phyloP scores from a whole-genome alignment of 2,329 filamentous ascomycete species.

The Periconia sp. region DNA sequence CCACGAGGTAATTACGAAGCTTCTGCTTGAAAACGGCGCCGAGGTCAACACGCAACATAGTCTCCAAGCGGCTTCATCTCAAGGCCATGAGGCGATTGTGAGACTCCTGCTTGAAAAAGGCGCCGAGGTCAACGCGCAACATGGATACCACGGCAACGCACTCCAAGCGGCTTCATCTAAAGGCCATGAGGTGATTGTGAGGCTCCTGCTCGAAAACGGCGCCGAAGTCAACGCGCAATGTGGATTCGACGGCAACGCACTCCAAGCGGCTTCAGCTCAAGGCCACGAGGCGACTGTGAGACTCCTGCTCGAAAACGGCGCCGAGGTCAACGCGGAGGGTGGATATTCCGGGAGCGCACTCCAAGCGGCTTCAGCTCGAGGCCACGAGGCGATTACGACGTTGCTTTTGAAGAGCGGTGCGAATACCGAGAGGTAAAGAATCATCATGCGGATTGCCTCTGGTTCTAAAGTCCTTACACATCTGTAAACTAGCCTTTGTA shows the following conservation, averaged over 20 bases:
- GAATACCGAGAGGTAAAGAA: no score
- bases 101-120: no score
- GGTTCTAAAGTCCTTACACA: no score
- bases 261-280: constrained; percentile 1
- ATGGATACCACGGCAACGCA: not conserved
- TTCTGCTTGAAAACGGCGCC: not conserved
- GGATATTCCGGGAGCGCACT: not conserved
- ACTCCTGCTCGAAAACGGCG: not conserved
- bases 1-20: not conserved
- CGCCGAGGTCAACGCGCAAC: not conserved
- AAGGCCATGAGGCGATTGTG: no score
- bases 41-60: not conserved
- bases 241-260: not conserved
- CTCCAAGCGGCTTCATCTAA: not conserved
- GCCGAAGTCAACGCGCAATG: not conserved
- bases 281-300: not conserved
- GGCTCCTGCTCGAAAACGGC: not conserved
- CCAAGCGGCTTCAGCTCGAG: not conserved
- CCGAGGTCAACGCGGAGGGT: not conserved
- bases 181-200: not conserved
- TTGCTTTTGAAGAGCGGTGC: constrained; percentile 1
- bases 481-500: no score
- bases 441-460: no score
- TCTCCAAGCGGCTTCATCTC: not conserved
- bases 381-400: not conserved